Evolutionary conservation across 495 filamentous ascomycete genomes (phyloP), one percentile per base, ranked within the genome.

Genomic region (Hyaloscypha hepaticicola): DNA sequence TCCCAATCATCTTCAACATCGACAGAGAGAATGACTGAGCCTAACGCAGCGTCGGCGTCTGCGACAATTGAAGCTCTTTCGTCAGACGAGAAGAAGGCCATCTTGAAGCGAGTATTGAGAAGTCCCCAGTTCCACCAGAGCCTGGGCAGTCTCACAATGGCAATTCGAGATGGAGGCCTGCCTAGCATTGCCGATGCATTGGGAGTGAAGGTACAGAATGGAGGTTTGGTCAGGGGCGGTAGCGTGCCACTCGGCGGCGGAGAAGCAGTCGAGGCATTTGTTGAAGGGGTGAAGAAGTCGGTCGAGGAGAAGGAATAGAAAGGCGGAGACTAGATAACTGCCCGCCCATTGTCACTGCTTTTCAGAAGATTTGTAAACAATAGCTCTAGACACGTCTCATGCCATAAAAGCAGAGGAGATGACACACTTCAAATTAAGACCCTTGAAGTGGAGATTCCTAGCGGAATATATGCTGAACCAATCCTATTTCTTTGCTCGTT

Each of bases 41-140:
- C 88, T 4, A 85, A 83, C 55, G 79, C 86, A 0, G 90, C 85
- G 55, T 80, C 85, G 19, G 82, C 86, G 21, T 78, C 87, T 71
- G 90, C 89, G 8, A 90, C 89, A 16, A 83, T 90, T 52, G 79
- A 88, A 63, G 88, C 89, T n/a, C 83, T 96, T 68, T 89, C 85
- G 59, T 72, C 87, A 9, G 80, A 80, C 7, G 88, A 97, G 74
- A 97, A 97, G 82, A 90, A 87, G 70, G 83, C 86, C 6, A 86
- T 97, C 3, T 73, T 99, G 24, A 85, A 85, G 74, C 88, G 87
- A 68, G 92, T 97, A 19, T 77, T 98, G n/a, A 86, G 89, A 58
- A 93, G 89, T 67, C 95, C 95, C 33, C 95, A 98, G 69, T 93
- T 99, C 71, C 82, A 82, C 58, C 95, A 99, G 73, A 94, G 91